Evolutionary conservation across 176 grass and related monocot species (phyloP).

Genomic region (Eragrostis nindensis): DNA sequence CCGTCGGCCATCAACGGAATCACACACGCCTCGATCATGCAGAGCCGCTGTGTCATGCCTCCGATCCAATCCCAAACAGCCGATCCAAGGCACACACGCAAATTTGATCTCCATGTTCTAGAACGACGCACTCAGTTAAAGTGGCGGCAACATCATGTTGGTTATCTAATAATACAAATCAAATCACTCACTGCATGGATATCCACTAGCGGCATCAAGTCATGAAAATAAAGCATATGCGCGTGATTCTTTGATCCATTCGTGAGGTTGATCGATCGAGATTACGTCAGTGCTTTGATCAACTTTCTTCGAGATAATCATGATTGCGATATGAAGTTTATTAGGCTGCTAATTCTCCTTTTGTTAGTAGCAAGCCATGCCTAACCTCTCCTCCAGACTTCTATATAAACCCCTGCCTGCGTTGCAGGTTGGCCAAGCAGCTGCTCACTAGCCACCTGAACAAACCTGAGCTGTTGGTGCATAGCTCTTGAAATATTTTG

Average conservation of each 20-base stretch:
- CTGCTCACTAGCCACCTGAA: neutral
- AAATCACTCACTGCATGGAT: conserved; percentile 36
- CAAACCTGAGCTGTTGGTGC: neutral
- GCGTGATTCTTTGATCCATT: neutral
- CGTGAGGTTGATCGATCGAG: neutral
- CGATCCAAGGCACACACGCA: too few species aligned
- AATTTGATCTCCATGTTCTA: conserved; percentile 7
- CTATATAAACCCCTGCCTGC: conserved; percentile 56
- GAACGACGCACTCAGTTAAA: conserved; percentile 21
- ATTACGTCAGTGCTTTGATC: conserved; percentile 54
- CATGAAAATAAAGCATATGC: conserved; percentile 2
- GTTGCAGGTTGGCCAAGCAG: conserved; percentile 27
- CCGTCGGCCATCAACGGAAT: conserved; percentile 23
- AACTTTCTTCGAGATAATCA: neutral
- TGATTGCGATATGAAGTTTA: neutral
- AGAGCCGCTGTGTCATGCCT: conserved; percentile 27
- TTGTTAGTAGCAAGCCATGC: conserved; percentile 1
- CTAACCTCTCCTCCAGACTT: neutral
- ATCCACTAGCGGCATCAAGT: conserved; percentile 32
- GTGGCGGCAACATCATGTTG: conserved; percentile 34
- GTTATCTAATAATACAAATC: conserved; percentile 46
- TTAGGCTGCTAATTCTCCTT: conserved; percentile 1
- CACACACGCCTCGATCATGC: conserved; percentile 34
- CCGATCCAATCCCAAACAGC: neutral
- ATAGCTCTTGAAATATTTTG: neutral